phyloP scores from a whole-genome alignment of 257 asterid species.

The Scutellaria baicalensis region DNA sequence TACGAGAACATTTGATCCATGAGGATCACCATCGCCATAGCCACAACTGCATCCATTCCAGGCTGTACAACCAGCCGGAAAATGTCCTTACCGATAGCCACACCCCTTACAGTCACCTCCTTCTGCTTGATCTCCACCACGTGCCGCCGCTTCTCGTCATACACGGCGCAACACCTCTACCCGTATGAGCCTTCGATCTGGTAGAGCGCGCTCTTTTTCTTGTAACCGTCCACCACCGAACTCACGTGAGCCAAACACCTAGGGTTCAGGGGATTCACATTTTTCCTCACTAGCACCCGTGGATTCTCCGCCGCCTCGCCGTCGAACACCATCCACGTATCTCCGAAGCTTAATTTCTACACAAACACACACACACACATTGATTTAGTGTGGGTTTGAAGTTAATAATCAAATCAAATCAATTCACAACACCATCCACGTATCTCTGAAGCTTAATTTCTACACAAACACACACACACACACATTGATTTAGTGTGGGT shows the following conservation, averaged over 20 bases:
- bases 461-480: too few relatives aligned
- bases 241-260: constrained; percentile 41
- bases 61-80: constrained; percentile 48
- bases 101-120: constrained; percentile 49
- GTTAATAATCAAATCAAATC: not conserved
- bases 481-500: too few relatives aligned
- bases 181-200: constrained; percentile 52
- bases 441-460: too few relatives aligned
- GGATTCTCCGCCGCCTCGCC: constrained; percentile 46
- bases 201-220: constrained; percentile 12
- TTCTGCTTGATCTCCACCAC: constrained; percentile 66
- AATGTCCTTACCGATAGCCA: constrained; percentile 49
- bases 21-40: constrained; percentile 63
- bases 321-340: constrained; percentile 55
- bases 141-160: constrained; percentile 38
- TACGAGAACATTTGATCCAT: constrained; percentile 62
- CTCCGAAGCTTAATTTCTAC: constrained; percentile 55
- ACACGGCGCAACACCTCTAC: constrained; percentile 45
- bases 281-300: constrained; percentile 35
- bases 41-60: constrained; percentile 36
- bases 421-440: too few relatives aligned
- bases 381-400: too few relatives aligned
- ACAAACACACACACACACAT: not conserved
- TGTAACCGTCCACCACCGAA: not conserved
- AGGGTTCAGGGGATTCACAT: constrained; percentile 22